A percentile compares a stretch with the other conserved stretches of the same genome.
These are phyloP conservation scores for Trichoderma sp. DNA, from an alignment of 2,329 filamentous ascomycete species.

Conservation along the genomic window DNA sequence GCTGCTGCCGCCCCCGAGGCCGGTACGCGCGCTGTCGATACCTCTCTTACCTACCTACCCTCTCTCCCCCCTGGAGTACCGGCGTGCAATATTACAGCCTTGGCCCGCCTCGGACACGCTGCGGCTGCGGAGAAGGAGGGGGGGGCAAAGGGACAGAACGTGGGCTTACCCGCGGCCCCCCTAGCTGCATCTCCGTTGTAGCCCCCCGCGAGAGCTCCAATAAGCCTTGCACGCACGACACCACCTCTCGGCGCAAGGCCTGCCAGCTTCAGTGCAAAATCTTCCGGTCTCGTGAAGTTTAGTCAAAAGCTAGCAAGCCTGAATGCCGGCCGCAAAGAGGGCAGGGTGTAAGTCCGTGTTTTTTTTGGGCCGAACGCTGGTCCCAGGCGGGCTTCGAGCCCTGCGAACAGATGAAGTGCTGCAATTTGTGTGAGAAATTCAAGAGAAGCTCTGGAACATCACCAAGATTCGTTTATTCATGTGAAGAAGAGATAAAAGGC, in stretches of 20 bases:
- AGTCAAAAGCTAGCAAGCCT: neutral
- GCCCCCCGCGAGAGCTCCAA: conserved; percentile 7
- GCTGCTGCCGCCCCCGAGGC: too few relatives aligned
- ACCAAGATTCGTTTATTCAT: neutral
- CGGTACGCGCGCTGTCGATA: neutral
- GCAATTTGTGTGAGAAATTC: neutral
- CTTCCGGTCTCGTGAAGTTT: neutral
- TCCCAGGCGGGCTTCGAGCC: neutral
- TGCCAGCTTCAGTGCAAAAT: neutral
- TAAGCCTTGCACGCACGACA: conserved; percentile 6
- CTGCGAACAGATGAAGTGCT: neutral
- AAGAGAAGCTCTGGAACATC: neutral
- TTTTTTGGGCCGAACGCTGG: neutral
- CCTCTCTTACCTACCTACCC: neutral
- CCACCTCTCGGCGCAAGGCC: neutral
- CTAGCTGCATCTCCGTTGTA: conserved; percentile 14
- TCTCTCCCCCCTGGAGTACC: neutral
- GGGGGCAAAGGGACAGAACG: conserved; percentile 1
- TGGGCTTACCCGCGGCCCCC: conserved; percentile 12
- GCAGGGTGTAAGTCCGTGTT: neutral
- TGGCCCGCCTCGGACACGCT: conserved; percentile 10
- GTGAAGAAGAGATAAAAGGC: neutral
- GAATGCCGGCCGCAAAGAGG: neutral
- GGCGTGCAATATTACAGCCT: neutral
- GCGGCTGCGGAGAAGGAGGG: conserved; percentile 10